Conservation (phyloP, 2,329 filamentous ascomycete genomes). For the Nigrograna mackinnonii region DNA sequence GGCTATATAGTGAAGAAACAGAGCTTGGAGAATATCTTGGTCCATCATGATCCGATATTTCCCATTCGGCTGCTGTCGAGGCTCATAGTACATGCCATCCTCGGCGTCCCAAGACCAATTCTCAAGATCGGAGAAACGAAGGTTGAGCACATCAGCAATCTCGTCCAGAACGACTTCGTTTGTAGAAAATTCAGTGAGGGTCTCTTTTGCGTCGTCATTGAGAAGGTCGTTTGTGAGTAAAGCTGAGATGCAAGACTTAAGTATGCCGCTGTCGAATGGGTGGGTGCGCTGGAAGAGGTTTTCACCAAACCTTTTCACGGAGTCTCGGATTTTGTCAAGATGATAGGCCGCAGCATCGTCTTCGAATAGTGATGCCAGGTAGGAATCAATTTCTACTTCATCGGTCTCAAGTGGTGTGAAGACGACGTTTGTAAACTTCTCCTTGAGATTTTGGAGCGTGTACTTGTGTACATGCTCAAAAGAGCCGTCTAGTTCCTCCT, state of each 20-base stretch:
- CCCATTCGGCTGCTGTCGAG: slow-evolving; percentile 47
- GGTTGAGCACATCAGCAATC: slow-evolving; percentile 49
- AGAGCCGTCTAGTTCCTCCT: slow-evolving; percentile 14
- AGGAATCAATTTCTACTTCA: slow-evolving; percentile 16
- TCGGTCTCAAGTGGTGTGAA: slow-evolving; percentile 19
- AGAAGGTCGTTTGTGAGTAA: slow-evolving; percentile 16
- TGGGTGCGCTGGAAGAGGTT: slow-evolving; percentile 5
- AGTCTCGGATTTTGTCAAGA: slow-evolving; percentile 6
- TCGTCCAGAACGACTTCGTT: slow-evolving; percentile 39
- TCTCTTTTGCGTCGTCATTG: slow-evolving; percentile 16
- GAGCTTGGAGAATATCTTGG: slow-evolving; percentile 51
- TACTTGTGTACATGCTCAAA: slow-evolving; percentile 18
- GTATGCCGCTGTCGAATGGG: slow-evolving; percentile 9
- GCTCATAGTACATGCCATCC: slow-evolving; percentile 47
- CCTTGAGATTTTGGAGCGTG: slow-evolving; percentile 15
- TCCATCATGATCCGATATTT: slow-evolving; percentile 53
- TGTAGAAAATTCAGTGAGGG: slow-evolving; percentile 12
- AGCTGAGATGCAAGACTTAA: slow-evolving; percentile 14
- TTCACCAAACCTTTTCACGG: slow-evolving; percentile 2
- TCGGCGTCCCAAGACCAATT: slow-evolving; percentile 49
- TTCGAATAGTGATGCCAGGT: slow-evolving; percentile 15
- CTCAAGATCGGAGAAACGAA: slow-evolving; percentile 45
- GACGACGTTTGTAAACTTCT: slow-evolving; percentile 19
- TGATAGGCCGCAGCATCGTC: slow-evolving; percentile 11
- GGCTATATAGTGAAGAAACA: slow-evolving; percentile 50